Percentiles rank a stretch among this genome's conserved stretches.
These are phyloP conservation scores for Metschnikowia proteae DNA, from an alignment of 805 yeast species.

Conservation along the genomic window DNA sequence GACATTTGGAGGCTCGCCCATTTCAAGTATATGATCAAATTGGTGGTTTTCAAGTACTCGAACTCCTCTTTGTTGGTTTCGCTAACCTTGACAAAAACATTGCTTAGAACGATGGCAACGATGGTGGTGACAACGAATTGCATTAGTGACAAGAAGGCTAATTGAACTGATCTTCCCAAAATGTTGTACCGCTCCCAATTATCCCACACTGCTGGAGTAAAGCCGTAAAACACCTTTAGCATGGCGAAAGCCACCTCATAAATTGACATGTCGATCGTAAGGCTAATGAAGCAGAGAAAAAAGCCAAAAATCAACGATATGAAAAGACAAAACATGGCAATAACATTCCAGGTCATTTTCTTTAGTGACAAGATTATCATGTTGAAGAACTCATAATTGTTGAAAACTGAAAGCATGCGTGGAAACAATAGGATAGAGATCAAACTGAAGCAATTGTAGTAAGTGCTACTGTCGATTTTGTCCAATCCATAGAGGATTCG, in stretches of 20 bases:
- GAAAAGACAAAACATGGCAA: constrained; percentile 47
- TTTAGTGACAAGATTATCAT: constrained; percentile 49
- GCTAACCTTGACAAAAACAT: constrained; percentile 35
- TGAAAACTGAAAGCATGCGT: constrained; percentile 46
- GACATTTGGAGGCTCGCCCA: constrained; percentile 23
- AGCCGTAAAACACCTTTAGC: constrained; percentile 52
- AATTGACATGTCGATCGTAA: constrained; percentile 41
- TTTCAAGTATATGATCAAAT: constrained; percentile 35
- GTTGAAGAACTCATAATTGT: constrained; percentile 50
- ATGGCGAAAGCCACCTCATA: constrained; percentile 48
- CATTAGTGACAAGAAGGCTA: constrained; percentile 50
- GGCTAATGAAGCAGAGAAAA: constrained; percentile 50
- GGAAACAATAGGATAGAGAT: constrained; percentile 50
- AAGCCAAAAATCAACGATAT: constrained; percentile 51
- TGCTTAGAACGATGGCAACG: constrained; percentile 50
- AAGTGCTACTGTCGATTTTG: constrained; percentile 15
- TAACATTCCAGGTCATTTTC: constrained; percentile 48
- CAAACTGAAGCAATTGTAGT: constrained; percentile 34
- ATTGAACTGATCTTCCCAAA: constrained; percentile 45
- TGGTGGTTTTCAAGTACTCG: constrained; percentile 38
- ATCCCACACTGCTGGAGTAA: constrained; percentile 59
- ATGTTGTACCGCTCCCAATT: constrained; percentile 48
- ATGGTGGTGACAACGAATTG: constrained; percentile 55
- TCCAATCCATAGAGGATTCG: constrained; percentile 17
- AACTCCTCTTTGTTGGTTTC: constrained; percentile 35